Base-by-base conservation (phyloP, 495 filamentous ascomycete genomes). In the Glonium stellatum region DNA sequence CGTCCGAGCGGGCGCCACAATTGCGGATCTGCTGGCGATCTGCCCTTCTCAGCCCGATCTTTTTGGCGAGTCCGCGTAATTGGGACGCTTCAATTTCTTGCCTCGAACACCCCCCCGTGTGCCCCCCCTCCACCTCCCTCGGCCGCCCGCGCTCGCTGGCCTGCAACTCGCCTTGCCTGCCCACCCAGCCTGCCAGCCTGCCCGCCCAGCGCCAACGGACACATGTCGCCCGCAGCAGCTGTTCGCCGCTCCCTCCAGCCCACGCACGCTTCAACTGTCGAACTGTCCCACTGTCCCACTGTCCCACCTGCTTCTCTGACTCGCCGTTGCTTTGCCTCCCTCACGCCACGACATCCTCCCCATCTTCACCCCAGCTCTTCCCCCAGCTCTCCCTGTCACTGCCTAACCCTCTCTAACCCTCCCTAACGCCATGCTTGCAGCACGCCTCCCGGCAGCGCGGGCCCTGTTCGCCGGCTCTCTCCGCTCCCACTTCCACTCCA, bases 401-500 rank as follows among this genome's bases (percentile, higher is more conserved):
- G 3, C n/a, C 21, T 3, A 22, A 47, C 21, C 9, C 44, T 47
- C n/a, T 9, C 9, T 3, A 31, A 31, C 27, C 6, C 27, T 31
- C 27, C 27, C 27, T 31, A 31, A 31, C 27, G 27, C 27, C 48
- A 51, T 51, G 48, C 25, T 51, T 23, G 19, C 48, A 25, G 19
- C 48, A 51, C 21, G 25, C 10, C 48, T 51, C 19, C 48, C 42
- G 12, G 47, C 47, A 46, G 25, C 59, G n/a, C 57, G 44, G 10
- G n/a, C 53, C 25, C 58, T 34, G 18, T 58, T 64, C 27, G 62
- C 64, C 21, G 52, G 37, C 31, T 25, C 67, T 35, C 21, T 70
- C 46, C 57, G 41, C 54, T 87, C 87, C 75, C 57, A 44, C 54
- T 87, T 88, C 75, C 81, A 84, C 77, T 62, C 73, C 66, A 78